Base-by-base conservation (phyloP, 2,329 filamentous ascomycete species). In the Fusarium nanum region DNA sequence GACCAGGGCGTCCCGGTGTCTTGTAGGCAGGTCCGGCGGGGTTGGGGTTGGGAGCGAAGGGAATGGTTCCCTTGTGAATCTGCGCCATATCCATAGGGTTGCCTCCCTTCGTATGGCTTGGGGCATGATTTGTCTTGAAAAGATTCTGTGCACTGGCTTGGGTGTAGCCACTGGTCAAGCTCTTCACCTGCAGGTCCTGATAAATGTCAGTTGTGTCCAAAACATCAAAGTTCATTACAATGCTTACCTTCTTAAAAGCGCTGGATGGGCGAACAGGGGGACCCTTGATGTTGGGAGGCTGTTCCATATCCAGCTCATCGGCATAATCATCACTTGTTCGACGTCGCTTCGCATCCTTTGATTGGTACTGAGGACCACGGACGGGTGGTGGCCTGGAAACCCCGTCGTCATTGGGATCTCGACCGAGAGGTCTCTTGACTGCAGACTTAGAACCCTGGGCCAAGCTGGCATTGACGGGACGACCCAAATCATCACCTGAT, bases 81-180 rank as follows among this genome's bases (percentile, higher is more conserved):
- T 95, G 92, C n/a, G 91, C 88, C 88, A 95, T 94, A 73, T 96
- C 93, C 76, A 94, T 83, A 3, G 92, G 92, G 74, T 94, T 90
- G 2, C 83, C 85, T 5, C 86, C 82, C 78, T 91, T 90, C 54
- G 83, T 80, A 40, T 92, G 88, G 70, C 87, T 85, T 74, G 93
- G 92, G 22, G 88, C 89, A 52, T 91, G 86, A 1, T 88, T 89
- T 10, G 87, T 82, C 80, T 91, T 92, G 84, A 91, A 91, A 60
- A 92, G 80, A 73, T 88, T 83, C 76, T 85, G 81, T 73, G 86
- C 80, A 73, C 83, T 81, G 58, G 81, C 83, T 44, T 86, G 84
- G 2, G 89, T 87, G 74, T 92, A 92, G 48, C 89, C 89, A 64
- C 83, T 85, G 16, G 86, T 81, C 79, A 90, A 78, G 10, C 86